These are phyloP conservation scores for Eimeria falciformis DNA, from an alignment of 169 alveolate species.

Conservation along the genomic window DNA sequence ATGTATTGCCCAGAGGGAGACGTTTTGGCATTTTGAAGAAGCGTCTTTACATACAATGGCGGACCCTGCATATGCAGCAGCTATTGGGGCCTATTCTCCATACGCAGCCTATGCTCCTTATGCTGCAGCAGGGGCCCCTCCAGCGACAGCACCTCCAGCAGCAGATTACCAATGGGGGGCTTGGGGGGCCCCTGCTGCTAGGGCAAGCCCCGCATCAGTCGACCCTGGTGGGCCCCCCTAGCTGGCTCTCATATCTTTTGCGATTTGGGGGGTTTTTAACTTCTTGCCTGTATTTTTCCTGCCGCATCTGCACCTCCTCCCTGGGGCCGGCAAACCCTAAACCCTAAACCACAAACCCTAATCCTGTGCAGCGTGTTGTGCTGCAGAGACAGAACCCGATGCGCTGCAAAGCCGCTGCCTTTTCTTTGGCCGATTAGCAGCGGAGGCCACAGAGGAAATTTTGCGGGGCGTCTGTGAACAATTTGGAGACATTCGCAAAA, in stretches of 20 bases:
- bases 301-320: too few relatives aligned
- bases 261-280: too few relatives aligned
- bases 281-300: too few relatives aligned
- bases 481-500: conserved; percentile 79
- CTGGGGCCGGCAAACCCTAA: not conserved
- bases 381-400: not conserved
- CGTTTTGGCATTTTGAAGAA: too few relatives aligned
- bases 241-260: too few relatives aligned
- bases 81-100: not conserved
- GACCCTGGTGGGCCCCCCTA: not conserved
- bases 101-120: not conserved
- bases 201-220: not conserved
- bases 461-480: conserved; percentile 78
- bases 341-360: not conserved
- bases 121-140: conserved; percentile 16
- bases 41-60: too few relatives aligned
- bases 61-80: not conserved
- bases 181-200: conserved; percentile 14
- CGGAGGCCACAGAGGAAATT: conserved; percentile 78
- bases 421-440: conserved; percentile 75
- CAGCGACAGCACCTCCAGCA: conserved; percentile 4
- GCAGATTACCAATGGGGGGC: conserved; percentile 16
- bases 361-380: conserved; percentile 66
- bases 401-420: not conserved
- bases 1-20: too few relatives aligned